Conservation (phyloP, 352 stramenopile genomes). For the Pythium sp. region DNA sequence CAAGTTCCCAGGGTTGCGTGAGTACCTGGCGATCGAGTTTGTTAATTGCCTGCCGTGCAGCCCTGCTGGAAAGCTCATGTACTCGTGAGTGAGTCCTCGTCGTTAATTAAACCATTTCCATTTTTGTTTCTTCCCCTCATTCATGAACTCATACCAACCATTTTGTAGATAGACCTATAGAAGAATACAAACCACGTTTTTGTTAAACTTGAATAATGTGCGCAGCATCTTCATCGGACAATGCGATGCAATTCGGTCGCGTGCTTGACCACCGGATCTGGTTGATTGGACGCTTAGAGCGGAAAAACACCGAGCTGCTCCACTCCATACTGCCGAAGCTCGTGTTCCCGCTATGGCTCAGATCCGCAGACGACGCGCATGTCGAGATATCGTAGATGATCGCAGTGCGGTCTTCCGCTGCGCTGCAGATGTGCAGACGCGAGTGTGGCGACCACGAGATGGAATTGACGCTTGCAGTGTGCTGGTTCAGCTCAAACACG, state of each 20-base stretch:
- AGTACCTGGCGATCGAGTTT: constrained; percentile 46
- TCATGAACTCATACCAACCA: background rate
- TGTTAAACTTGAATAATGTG: constrained; percentile 90
- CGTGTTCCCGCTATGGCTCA: constrained; percentile 20
- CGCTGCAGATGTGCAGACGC: constrained; percentile 93
- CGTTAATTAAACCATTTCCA: background rate
- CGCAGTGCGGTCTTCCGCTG: constrained; percentile 92
- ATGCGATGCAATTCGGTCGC: constrained; percentile 94
- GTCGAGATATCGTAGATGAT: constrained; percentile 94
- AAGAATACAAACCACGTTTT: background rate
- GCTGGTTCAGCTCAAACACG: constrained; percentile 91
- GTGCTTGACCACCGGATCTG: constrained; percentile 90
- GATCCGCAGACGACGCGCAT: constrained; percentile 25
- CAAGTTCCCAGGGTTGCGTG: constrained; percentile 34
- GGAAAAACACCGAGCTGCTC: constrained; percentile 55
- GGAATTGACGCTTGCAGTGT: constrained; percentile 93
- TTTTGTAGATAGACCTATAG: background rate
- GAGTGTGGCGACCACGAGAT: constrained; percentile 96
- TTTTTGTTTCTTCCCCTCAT: constrained; percentile 2
- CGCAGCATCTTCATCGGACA: constrained; percentile 94
- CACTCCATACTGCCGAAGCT: constrained; percentile 24
- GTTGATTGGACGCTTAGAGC: constrained; percentile 69
- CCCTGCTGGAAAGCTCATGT: constrained; percentile 83
- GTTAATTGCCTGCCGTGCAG: constrained; percentile 74
- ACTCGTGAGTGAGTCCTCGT: constrained; percentile 34